A percentile compares a stretch with the other conserved stretches of the same genome.
These are phyloP conservation scores for Hippophae rhamnoides DNA, from an alignment of 306 rosid genomes.

Conservation along the genomic window DNA sequence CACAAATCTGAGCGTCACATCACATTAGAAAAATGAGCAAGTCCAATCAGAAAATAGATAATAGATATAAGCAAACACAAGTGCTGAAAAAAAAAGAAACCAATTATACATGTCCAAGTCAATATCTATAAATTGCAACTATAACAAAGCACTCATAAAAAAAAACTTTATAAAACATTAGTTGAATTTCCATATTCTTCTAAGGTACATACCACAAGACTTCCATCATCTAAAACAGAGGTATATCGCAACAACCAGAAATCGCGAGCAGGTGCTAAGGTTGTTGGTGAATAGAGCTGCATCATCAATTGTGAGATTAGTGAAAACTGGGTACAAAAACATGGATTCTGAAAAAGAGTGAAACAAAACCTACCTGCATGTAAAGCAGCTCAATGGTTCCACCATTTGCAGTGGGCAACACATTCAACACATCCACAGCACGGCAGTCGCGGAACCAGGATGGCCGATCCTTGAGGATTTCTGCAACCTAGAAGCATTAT, in stretches of 20 bases:
- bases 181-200: conserved; percentile 3
- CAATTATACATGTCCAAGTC: too few species aligned
- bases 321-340: conserved; percentile 2
- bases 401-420: conserved; percentile 94
- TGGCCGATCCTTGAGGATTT: conserved; percentile 95
- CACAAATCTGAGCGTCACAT: conserved; percentile 51
- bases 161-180: neutral
- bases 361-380: conserved; percentile 57
- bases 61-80: too few species aligned
- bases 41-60: too few species aligned
- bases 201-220: conserved; percentile 65
- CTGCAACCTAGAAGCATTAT: conserved; percentile 64
- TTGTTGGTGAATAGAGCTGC: conserved; percentile 86
- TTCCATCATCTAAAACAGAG: conserved; percentile 89
- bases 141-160: too few species aligned
- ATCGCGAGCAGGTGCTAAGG: conserved; percentile 93
- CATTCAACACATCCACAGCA: conserved; percentile 87
- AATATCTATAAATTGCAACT: too few species aligned
- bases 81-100: too few species aligned
- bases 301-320: conserved; percentile 8
- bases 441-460: conserved; percentile 98
- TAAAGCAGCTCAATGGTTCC: conserved; percentile 99
- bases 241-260: conserved; percentile 96
- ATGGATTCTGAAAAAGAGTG: neutral
- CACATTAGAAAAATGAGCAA: conserved; percentile 10